A percentile compares a stretch with the other conserved stretches of the same genome.
Conservation (phyloP, 257 asterid species). For the Ocimum tenuiflorum region DNA sequence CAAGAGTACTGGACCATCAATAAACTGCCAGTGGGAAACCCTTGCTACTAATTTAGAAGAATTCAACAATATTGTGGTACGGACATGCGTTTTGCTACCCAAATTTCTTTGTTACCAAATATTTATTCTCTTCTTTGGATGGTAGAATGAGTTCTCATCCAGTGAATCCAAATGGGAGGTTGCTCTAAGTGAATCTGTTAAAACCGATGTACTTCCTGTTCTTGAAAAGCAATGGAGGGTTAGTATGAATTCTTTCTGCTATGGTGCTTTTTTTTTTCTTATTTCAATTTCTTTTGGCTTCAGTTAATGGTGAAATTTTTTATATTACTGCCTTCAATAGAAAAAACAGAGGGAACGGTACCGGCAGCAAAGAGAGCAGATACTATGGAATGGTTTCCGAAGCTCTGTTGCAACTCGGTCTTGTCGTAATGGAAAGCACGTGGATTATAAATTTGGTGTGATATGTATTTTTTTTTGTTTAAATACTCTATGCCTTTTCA, state of each 20-base stretch:
- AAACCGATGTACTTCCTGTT: conserved; percentile 51
- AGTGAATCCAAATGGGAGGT: conserved; percentile 56
- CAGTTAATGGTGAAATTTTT: conserved; percentile 2
- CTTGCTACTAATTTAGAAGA: conserved; percentile 78
- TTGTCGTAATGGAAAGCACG: conserved; percentile 42
- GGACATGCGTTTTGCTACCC: conserved; percentile 16
- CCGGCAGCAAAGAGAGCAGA: conserved; percentile 37
- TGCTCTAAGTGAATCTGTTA: conserved; percentile 46
- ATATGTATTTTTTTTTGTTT: neutral
- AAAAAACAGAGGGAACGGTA: conserved; percentile 50
- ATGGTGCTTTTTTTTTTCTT: neutral
- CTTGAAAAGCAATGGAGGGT: conserved; percentile 74
- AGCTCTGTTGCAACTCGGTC: conserved; percentile 46
- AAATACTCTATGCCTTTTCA: neutral
- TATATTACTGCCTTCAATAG: conserved; percentile 40
- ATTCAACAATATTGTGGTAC: conserved; percentile 63
- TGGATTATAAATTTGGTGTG: conserved; percentile 71
- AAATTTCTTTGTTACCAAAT: conserved; percentile 9
- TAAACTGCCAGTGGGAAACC: conserved; percentile 67
- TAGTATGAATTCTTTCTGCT: conserved; percentile 15
- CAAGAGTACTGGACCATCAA: conserved; percentile 25
- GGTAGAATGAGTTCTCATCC: conserved; percentile 50
- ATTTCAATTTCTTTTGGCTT: conserved; percentile 11
- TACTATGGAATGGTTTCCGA: conserved; percentile 31
- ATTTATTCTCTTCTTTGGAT: conserved; percentile 25